A percentile compares a stretch with the other conserved stretches of the same genome.
These are phyloP conservation scores for Candida neerlandica DNA, from an alignment of 1,139 yeast genomes.

Conservation along the genomic window DNA sequence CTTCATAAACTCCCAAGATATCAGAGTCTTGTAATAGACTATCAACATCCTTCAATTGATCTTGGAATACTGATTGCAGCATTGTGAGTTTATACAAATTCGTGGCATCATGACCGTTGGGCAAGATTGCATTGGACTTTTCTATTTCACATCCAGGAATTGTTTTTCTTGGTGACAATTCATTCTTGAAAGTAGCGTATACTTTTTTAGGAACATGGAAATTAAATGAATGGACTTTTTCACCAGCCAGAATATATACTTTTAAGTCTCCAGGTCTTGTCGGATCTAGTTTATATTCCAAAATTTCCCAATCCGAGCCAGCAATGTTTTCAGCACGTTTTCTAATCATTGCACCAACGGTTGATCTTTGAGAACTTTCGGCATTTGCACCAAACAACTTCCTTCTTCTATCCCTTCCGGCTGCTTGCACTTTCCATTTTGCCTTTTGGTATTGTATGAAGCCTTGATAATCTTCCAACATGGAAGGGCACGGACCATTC, in stretches of 20 bases:
- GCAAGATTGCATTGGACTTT: conserved; percentile 60
- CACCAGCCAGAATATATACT: conserved; percentile 70
- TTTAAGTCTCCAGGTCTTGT: conserved; percentile 72
- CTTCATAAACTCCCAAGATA: conserved; percentile 76
- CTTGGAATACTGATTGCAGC: conserved; percentile 63
- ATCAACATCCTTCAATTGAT: conserved; percentile 59
- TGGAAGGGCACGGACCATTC: conserved; percentile 66
- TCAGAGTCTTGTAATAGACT: conserved; percentile 66
- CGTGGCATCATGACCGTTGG: conserved; percentile 66
- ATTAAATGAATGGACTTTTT: conserved; percentile 71
- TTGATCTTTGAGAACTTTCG: conserved; percentile 47
- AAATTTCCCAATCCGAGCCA: conserved; percentile 79
- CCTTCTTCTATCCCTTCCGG: conserved; percentile 69
- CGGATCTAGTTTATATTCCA: conserved; percentile 67
- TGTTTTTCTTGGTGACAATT: conserved; percentile 43
- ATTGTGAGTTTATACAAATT: conserved; percentile 64
- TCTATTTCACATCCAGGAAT: conserved; percentile 62
- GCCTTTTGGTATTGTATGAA: conserved; percentile 81
- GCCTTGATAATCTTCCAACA: conserved; percentile 71
- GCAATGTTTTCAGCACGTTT: conserved; percentile 80
- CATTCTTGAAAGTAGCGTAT: conserved; percentile 66
- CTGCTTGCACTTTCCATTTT: conserved; percentile 80
- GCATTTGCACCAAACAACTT: conserved; percentile 74
- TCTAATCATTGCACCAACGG: conserved; percentile 70
- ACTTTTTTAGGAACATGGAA: conserved; percentile 76